A percentile compares a stretch with the other conserved stretches of the same genome.
These are phyloP conservation scores for Elaeis oleifera DNA, from an alignment of 202 grass and related monocot species.

Conservation along the genomic window DNA sequence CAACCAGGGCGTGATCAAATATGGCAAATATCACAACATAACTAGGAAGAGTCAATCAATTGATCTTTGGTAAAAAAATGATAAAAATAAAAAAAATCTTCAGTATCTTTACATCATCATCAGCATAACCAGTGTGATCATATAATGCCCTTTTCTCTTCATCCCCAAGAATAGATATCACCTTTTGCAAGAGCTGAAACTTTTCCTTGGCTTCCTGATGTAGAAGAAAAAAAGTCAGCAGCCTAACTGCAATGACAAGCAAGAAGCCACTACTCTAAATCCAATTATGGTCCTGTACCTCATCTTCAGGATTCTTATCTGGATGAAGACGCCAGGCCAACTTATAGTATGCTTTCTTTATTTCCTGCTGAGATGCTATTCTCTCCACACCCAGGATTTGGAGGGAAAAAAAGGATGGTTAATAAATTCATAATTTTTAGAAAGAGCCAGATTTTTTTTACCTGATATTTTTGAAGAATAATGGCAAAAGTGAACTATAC, in stretches of 20 bases:
- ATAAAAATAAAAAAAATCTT: conserved; percentile 4
- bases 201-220: conserved; percentile 88
- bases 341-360: conserved; percentile 91
- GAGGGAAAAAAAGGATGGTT: not conserved
- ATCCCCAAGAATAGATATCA: conserved; percentile 94
- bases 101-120: conserved; percentile 65
- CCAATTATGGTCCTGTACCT: conserved; percentile 38
- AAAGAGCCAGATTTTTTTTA: too few species aligned
- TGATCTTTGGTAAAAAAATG: not conserved
- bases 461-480: too few species aligned
- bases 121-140: conserved; percentile 81
- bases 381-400: conserved; percentile 87
- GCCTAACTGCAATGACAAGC: not conserved
- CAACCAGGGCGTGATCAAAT: conserved; percentile 50
- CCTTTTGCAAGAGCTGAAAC: conserved; percentile 91
- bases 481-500: too few species aligned
- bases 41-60: conserved; percentile 4
- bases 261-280: conserved; percentile 13
- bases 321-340: conserved; percentile 89
- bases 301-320: conserved; percentile 94
- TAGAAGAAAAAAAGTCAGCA: conserved; percentile 9
- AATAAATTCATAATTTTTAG: too few species aligned
- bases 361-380: conserved; percentile 73
- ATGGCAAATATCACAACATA: conserved; percentile 4
- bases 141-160: conserved; percentile 74